Evolutionary conservation across 31 red algal genomes (phyloP), one percentile per base, ranked within the genome.

Genomic region (Odonthalia washingtoniensis): DNA sequence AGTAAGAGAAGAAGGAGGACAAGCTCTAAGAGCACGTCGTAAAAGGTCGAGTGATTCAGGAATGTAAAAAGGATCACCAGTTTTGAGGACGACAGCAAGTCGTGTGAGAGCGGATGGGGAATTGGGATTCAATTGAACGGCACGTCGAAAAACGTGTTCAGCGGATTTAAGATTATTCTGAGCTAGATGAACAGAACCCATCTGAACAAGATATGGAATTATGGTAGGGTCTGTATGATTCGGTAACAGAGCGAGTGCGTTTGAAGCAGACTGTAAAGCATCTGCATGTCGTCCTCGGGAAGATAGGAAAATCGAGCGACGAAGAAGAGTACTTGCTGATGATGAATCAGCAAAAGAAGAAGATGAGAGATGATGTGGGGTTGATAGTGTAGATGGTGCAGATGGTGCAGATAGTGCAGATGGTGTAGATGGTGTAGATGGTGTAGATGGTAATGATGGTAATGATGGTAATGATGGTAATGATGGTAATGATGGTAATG

Each of bases 41-140:
- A 94, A 61, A 24, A 88, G 68, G 30, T 46, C 37, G 40, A 94
- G 49, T 27, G 78, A 40, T 46, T 94, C 91, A 0, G 85, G 80
- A 39, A 94, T 40, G 43, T 77, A 85, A 31, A 89, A 39, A 38
- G 91, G 91, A 65, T 85, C 86, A 36, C 74, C 53, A 18, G 86
- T 61, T 34, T 75, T 77, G 40, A 94, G 46, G 46, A 83, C 78
- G 52, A 67, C 32, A 12, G 80, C 88, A 34, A 84, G 65, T 33
- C 60, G 70, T 27, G 52, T 49, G 43, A 91, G 60, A 45, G 88
- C 88, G 9, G 44, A 28, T 16, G 53, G 78, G 38, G 36, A 68
- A 31, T 57, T 26, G 52, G 67, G 65, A 18, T 46, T 77, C 26
- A 74, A 43, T 67, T 65, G 44, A 1, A 84, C 30, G 40, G 88